Percentiles rank a stretch among this genome's conserved stretches.
These are phyloP conservation scores for Neoarthrinium moseri DNA, from an alignment of 2,329 filamentous ascomycete genomes.

Conservation along the genomic window DNA sequence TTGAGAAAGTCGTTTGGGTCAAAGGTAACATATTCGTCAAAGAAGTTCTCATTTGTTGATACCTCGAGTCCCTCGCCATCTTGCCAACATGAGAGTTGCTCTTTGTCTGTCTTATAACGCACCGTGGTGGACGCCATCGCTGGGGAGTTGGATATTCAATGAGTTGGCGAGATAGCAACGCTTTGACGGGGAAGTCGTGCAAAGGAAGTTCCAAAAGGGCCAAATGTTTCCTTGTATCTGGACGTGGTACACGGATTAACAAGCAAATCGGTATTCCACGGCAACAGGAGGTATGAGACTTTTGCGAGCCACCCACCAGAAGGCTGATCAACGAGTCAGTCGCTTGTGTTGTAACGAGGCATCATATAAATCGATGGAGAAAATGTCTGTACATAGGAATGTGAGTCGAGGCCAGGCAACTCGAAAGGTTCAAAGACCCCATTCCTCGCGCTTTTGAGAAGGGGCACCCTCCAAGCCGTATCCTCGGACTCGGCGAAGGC, in stretches of 20 bases:
- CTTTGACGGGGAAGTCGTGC: constrained; percentile 10
- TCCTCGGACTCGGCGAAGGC: not conserved
- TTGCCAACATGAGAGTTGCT: constrained; percentile 25
- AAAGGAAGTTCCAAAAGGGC: constrained; percentile 15
- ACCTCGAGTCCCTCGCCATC: constrained; percentile 25
- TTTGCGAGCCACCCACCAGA: constrained; percentile 23
- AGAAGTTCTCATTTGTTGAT: constrained; percentile 27
- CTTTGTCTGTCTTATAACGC: constrained; percentile 29
- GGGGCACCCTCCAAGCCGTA: not conserved
- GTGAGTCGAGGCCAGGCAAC: constrained; percentile 22
- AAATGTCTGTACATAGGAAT: constrained; percentile 24
- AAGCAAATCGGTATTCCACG: constrained; percentile 26
- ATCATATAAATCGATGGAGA: constrained; percentile 13
- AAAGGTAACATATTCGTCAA: constrained; percentile 33
- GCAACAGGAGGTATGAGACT: constrained; percentile 27
- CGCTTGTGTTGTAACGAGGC: constrained; percentile 21
- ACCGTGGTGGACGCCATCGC: constrained; percentile 29
- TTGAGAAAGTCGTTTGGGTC: constrained; percentile 24
- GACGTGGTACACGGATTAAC: constrained; percentile 25
- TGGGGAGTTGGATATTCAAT: constrained; percentile 1
- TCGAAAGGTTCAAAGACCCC: constrained; percentile 16
- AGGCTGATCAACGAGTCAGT: constrained; percentile 19
- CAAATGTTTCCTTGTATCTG: constrained; percentile 21
- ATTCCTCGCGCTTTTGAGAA: constrained; percentile 21
- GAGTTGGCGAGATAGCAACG: constrained; percentile 11